These are phyloP conservation scores for Boletus insuetus DNA, from an alignment of 768 basidiomycete species.

Conservation along the genomic window DNA sequence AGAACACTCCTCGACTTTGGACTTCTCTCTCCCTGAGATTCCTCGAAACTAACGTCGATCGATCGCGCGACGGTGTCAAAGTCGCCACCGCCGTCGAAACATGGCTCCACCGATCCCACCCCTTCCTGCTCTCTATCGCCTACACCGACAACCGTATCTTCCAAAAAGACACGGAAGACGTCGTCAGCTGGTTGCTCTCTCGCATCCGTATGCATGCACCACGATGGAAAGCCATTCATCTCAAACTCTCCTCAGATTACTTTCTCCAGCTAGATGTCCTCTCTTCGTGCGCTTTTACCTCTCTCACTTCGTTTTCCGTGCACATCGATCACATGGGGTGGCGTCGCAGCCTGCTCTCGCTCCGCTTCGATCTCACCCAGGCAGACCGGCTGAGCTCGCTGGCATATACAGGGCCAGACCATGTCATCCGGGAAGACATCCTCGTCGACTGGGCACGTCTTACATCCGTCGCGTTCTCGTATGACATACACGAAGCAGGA, in stretches of 20 bases:
- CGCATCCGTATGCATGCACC: conserved; percentile 15
- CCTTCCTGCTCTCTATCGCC: conserved; percentile 21
- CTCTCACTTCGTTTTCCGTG: conserved; percentile 21
- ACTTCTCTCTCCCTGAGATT: conserved; percentile 22
- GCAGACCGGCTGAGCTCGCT: conserved; percentile 19
- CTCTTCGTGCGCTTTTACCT: conserved; percentile 20
- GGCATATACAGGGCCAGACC: conserved; percentile 26
- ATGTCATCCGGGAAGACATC: conserved; percentile 20
- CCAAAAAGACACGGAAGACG: conserved; percentile 21
- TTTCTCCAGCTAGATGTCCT: conserved; percentile 16
- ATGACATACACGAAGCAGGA: conserved; percentile 24
- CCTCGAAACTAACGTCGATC: conserved; percentile 20
- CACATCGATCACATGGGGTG: conserved; percentile 30
- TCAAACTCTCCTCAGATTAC: conserved; percentile 29
- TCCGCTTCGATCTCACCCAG: conserved; percentile 18
- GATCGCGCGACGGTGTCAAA: conserved; percentile 15
- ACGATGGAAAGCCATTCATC: conserved; percentile 26
- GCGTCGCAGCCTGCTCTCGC: conserved; percentile 20
- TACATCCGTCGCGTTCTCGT: conserved; percentile 24
- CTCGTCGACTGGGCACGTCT: conserved; percentile 23
- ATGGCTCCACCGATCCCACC: conserved; percentile 23
- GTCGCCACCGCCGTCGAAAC: conserved; percentile 17
- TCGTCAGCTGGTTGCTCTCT: conserved; percentile 19
- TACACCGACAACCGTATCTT: conserved; percentile 28
- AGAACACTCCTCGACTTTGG: conserved; percentile 23